phyloP scores from a whole-genome alignment of 371 early-diverging fungal genomes.

The Mortierella sp. region DNA sequence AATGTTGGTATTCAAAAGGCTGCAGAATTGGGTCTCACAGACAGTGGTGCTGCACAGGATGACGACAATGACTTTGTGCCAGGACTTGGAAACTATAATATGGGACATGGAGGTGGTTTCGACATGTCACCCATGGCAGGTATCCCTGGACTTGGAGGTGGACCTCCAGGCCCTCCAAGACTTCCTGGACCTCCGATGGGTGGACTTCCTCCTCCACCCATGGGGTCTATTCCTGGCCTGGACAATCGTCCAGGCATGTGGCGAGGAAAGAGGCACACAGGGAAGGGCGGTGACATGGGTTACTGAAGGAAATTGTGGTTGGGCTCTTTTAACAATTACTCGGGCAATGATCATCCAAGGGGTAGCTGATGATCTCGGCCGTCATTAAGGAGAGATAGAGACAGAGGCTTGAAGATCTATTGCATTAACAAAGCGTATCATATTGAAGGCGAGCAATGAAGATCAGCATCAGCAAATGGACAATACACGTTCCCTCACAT shows the following conservation, averaged over 20 bases:
- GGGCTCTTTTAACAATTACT: too few species aligned
- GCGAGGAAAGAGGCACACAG: slow-evolving; percentile 35
- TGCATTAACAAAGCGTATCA: too few species aligned
- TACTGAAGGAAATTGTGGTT: too few species aligned
- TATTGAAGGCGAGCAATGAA: too few species aligned
- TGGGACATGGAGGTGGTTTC: slow-evolving; percentile 54
- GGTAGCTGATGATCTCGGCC: too few species aligned
- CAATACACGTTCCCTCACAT: too few species aligned
- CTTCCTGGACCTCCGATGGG: too few species aligned
- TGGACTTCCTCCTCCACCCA: slow-evolving; percentile 17
- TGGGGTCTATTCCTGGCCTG: slow-evolving; percentile 30
- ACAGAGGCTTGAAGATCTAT: too few species aligned
- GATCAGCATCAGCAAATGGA: too few species aligned
- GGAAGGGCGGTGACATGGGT: too few species aligned
- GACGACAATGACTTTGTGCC: slow-evolving; percentile 48
- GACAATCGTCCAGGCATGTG: slow-evolving; percentile 24
- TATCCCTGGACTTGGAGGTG: slow-evolving; percentile 44
- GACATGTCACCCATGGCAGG: slow-evolving; percentile 40
- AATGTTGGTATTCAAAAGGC: slow-evolving; percentile 66
- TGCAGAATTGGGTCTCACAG: slow-evolving; percentile 58
- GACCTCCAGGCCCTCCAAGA: slow-evolving; percentile 29
- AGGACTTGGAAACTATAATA: slow-evolving; percentile 55
- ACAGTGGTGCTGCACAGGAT: slow-evolving; percentile 60
- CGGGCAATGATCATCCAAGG: too few species aligned
- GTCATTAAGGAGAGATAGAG: too few species aligned